Conservation (phyloP, 106 monocot genomes). For the Amphibolis antarctica region DNA sequence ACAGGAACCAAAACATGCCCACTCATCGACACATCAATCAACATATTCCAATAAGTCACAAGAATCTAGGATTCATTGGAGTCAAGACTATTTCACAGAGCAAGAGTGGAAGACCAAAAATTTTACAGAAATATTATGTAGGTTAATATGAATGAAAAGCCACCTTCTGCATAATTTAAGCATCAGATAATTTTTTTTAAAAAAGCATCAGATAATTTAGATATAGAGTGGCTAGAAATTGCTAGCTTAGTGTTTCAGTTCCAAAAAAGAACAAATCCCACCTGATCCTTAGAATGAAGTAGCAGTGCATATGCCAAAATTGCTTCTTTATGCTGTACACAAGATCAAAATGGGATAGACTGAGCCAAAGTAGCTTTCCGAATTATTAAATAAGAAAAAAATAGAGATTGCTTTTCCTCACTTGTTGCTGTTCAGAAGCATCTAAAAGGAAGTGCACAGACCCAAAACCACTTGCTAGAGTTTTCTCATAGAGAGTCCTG, state of each 20-base stretch:
- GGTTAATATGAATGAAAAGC: too few relatives aligned
- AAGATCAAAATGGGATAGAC: background rate
- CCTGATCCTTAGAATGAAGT: conserved; percentile 47
- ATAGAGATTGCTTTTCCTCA: conserved; percentile 8
- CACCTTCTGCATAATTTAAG: too few relatives aligned
- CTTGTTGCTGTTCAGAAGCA: conserved; percentile 96
- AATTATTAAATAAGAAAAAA: background rate
- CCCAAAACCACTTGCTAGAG: conserved; percentile 96
- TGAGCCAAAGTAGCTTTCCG: background rate
- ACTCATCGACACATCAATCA: too few relatives aligned
- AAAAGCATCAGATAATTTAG: too few relatives aligned
- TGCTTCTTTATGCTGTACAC: conserved; percentile 77
- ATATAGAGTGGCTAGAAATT: too few relatives aligned
- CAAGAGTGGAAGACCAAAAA: too few relatives aligned
- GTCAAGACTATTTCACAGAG: too few relatives aligned
- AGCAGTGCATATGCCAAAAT: conserved; percentile 80
- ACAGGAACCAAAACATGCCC: too few relatives aligned
- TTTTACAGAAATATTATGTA: too few relatives aligned
- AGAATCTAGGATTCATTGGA: too few relatives aligned
- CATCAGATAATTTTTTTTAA: too few relatives aligned
- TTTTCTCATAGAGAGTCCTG: conserved; percentile 93
- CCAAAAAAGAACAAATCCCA: conserved; percentile 4
- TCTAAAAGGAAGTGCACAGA: conserved; percentile 95
- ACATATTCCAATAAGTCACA: too few relatives aligned
- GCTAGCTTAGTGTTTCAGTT: background rate